Evolutionary conservation across 2,329 filamentous ascomycete genomes (phyloP), one percentile per base, ranked within the genome.

Genomic region (Monilinia vaccinii-corymbosi): DNA sequence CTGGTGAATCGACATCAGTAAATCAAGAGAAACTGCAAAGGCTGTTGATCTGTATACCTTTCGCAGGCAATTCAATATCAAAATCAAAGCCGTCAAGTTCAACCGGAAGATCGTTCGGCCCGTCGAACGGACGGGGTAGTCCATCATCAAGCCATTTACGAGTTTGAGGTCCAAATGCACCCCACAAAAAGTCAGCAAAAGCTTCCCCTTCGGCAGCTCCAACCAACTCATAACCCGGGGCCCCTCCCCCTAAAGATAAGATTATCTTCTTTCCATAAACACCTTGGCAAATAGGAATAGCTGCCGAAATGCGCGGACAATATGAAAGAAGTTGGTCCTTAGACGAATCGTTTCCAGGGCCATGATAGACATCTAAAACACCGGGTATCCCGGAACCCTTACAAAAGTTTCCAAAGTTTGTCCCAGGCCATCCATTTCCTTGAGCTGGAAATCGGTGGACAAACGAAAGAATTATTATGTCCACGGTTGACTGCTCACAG

Each of bases 381-480:
- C 63, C 64, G 9, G 69, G 34, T 11, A 66, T 1, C 60, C 62
- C 9, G 51, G 25, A 0, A 66, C 63, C 44, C 69, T 9, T 72
- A 64, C 75, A 77, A 48, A 73, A 69, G 60, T 76, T 76, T 5
- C 74, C 76, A 60, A 75, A 76, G 63, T 76, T 74, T 36, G 73
- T 69, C 3, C 71, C 74, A 0, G 74, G 73, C 32, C 71, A 70
- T 38, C 75, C 75, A 55, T 77, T 74, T 16, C 71, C 74, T 62
- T 76, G 72, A 9, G 70, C 67, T 8, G 75, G 74, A 63, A 77
- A 77, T 8, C 73, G 64, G 57, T 75, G 65, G 13, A 77, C 71
- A 63, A 77, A 78, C 1, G 71, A 75, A 7, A 78, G 67, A n/a
- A 76, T 69, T 60, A 78, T 77, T 16, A 77, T 70, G 58, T 77